Conservation (phyloP, 2,329 filamentous ascomycete genomes). For the Arthrinium phaeospermum region DNA sequence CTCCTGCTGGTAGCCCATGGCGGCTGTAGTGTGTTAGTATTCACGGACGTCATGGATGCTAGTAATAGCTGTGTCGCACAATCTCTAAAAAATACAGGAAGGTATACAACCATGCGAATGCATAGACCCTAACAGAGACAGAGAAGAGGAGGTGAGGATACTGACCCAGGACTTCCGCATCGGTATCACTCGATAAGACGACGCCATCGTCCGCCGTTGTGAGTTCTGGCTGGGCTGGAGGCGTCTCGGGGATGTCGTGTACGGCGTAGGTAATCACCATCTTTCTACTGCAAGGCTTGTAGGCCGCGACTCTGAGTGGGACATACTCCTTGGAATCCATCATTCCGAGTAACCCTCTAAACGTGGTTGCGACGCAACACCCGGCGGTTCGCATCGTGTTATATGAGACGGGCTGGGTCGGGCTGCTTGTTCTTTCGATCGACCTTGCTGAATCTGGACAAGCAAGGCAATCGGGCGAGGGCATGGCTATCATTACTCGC, state of each 20-base stretch:
- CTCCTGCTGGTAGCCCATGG: constrained; percentile 18
- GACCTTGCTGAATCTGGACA: not conserved
- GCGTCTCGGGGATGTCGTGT: not conserved
- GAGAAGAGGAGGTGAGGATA: no score
- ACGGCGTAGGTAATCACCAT: not conserved
- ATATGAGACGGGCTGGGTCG: not conserved
- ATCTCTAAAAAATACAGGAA: no score
- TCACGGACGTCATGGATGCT: no score
- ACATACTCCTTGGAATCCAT: not conserved
- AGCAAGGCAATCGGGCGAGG: not conserved
- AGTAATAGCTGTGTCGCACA: no score
- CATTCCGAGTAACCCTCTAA: no score
- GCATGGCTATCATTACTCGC: not conserved
- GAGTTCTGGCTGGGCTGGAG: not conserved
- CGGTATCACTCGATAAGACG: not conserved
- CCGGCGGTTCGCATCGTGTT: not conserved
- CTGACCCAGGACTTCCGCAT: constrained; percentile 10
- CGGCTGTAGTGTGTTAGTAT: not conserved
- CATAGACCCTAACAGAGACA: no score
- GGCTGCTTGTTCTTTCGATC: not conserved
- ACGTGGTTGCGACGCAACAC: not conserved
- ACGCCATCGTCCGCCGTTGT: not conserved
- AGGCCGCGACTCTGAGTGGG: not conserved
- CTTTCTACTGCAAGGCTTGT: not conserved
- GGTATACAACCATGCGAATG: no score